Conservation (phyloP, 1,139 yeast species). For the Kodamaea sp. region DNA sequence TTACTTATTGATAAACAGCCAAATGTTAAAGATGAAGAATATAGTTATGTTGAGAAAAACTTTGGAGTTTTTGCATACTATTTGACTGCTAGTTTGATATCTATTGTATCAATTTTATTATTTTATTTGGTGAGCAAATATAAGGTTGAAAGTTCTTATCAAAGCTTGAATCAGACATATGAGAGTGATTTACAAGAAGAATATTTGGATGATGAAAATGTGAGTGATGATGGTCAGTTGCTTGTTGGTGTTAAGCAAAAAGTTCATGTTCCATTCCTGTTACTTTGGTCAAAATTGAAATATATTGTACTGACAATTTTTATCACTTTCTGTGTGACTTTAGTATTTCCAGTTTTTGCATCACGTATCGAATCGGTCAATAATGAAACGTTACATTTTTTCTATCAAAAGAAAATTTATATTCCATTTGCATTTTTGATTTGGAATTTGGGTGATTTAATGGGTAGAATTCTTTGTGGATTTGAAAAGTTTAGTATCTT, state of each 20-base stretch:
- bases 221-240: constrained; percentile 1
- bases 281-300: constrained; percentile 56
- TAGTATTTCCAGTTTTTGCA: constrained; percentile 89
- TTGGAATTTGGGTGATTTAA: constrained; percentile 89
- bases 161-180: constrained; percentile 9
- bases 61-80: constrained; percentile 62
- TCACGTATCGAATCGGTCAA: constrained; percentile 58
- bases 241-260: constrained; percentile 14
- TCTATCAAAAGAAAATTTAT: constrained; percentile 49
- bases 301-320: constrained; percentile 68
- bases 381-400: constrained; percentile 22
- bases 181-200: constrained; percentile 6
- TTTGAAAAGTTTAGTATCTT: constrained; percentile 35
- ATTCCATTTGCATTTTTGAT: constrained; percentile 74
- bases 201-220: constrained; percentile 4
- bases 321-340: constrained; percentile 68
- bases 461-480: constrained; percentile 72
- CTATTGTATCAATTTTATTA: constrained; percentile 45
- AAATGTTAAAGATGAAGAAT: constrained; percentile 12
- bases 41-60: constrained; percentile 34
- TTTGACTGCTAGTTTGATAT: constrained; percentile 63
- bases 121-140: constrained; percentile 31
- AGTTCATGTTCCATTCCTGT: constrained; percentile 42
- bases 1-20: constrained; percentile 41
- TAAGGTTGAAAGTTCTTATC: constrained; percentile 19